These are phyloP conservation scores for Hypoxylon sp. DNA, from an alignment of 2,329 filamentous ascomycete species.

Conservation along the genomic window DNA sequence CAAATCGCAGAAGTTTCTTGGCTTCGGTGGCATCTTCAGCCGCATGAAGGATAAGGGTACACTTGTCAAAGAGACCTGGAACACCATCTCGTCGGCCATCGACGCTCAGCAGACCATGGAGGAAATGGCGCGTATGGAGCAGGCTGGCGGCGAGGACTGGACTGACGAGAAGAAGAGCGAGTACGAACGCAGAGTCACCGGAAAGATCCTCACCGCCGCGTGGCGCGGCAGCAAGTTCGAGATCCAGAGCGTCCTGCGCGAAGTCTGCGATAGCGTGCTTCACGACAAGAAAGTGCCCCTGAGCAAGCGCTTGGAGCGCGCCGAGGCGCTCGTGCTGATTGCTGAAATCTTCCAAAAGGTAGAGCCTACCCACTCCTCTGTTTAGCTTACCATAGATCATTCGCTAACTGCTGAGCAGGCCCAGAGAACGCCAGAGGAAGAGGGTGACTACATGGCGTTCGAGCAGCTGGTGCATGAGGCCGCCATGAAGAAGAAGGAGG, in stretches of 20 bases:
- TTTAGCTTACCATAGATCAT: conserved; percentile 4
- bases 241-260: conserved; percentile 94
- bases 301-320: conserved; percentile 89
- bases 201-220: conserved; percentile 96
- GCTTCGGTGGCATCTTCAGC: conserved; percentile 94
- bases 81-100: conserved; percentile 94
- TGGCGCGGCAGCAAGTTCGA: conserved; percentile 98
- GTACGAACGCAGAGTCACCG: conserved; percentile 95
- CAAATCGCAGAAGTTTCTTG: conserved; percentile 96
- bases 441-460: conserved; percentile 98
- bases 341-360: conserved; percentile 93
- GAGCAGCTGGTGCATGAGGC: conserved; percentile 98
- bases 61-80: conserved; percentile 98
- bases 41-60: conserved; percentile 96
- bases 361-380: conserved; percentile 42
- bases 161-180: conserved; percentile 97
- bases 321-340: conserved; percentile 88
- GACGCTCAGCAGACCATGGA: conserved; percentile 99
- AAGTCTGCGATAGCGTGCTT: conserved; percentile 92
- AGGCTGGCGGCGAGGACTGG: conserved; percentile 96
- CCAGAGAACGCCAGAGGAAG: conserved; percentile 90
- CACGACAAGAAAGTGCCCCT: conserved; percentile 84
- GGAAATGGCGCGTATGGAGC: conserved; percentile 97
- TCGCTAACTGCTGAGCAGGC: conserved; percentile 69
- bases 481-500: conserved; percentile 93